Conservation (phyloP, 768 basidiomycete genomes). For the Lentinula edodes region DNA sequence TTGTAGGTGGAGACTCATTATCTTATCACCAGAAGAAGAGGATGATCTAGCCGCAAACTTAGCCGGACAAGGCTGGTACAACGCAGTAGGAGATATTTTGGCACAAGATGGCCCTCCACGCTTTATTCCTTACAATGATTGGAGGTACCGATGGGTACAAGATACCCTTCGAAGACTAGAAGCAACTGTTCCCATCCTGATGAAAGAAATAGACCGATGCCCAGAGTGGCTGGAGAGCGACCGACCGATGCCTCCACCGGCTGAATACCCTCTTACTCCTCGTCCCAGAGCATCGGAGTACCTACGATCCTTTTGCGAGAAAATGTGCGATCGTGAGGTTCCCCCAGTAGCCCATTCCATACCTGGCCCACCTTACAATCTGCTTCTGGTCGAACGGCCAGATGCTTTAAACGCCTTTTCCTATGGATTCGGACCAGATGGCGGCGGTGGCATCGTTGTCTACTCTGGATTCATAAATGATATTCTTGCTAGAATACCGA, state of each 20-base stretch:
- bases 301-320: slow-evolving; percentile 53
- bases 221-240: slow-evolving; percentile 52
- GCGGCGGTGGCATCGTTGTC: slow-evolving; percentile 89
- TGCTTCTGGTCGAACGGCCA: slow-evolving; percentile 84
- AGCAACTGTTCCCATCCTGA: slow-evolving; percentile 60
- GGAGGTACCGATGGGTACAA: slow-evolving; percentile 87
- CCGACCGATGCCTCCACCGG: slow-evolving; percentile 72
- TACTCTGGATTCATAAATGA: slow-evolving; percentile 93
- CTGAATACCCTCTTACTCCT: slow-evolving; percentile 76
- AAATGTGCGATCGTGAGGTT: slow-evolving; percentile 37
- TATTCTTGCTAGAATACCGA: slow-evolving; percentile 52
- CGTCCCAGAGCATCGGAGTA: slow-evolving; percentile 74
- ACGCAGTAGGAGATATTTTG: slow-evolving; percentile 75
- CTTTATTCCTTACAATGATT: slow-evolving; percentile 72
- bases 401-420: slow-evolving; percentile 88
- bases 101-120: slow-evolving; percentile 54
- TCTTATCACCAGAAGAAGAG: slow-evolving; percentile 90
- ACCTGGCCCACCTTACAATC: slow-evolving; percentile 82
- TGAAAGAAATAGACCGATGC: slow-evolving; percentile 49
- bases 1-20: slow-evolving; percentile 75
- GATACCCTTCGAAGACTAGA: slow-evolving; percentile 77
- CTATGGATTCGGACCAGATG: slow-evolving; percentile 90
- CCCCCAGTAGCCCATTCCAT: slow-evolving; percentile 48
- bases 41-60: slow-evolving; percentile 82
- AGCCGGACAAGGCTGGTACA: slow-evolving; percentile 82